Conservation (phyloP, 768 basidiomycete species). For the Rhizopogon roseolus region DNA sequence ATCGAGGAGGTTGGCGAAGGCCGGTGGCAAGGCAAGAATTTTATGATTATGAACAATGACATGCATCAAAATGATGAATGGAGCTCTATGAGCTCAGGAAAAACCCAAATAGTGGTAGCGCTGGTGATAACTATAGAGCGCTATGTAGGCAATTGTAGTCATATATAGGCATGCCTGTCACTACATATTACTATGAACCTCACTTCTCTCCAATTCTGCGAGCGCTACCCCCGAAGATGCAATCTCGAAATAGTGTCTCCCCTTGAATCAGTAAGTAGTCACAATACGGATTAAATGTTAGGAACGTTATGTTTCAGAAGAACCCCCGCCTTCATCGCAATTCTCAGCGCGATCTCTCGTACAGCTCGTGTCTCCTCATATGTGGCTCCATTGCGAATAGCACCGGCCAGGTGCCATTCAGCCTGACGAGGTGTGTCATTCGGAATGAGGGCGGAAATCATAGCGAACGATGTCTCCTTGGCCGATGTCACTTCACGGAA, state of each 20-base stretch:
- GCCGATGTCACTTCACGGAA: slow-evolving; percentile 41
- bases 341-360: slow-evolving; percentile 48
- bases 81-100: not conserved
- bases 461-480: slow-evolving; percentile 53
- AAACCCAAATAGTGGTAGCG: no score
- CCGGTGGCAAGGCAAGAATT: no score
- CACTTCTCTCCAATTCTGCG: not conserved
- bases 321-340: slow-evolving; percentile 43
- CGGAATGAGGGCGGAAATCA: slow-evolving; percentile 58
- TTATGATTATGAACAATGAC: not conserved
- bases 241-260: not conserved
- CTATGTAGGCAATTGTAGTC: no score
- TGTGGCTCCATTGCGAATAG: slow-evolving; percentile 50
- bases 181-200: no score
- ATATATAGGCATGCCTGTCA: no score
- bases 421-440: slow-evolving; percentile 60
- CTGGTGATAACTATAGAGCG: no score
- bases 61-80: not conserved
- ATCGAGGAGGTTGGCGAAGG: no score
- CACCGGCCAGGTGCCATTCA: slow-evolving; percentile 60
- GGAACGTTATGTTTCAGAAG: slow-evolving; percentile 51
- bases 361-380: slow-evolving; percentile 49
- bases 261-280: not conserved
- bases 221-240: not conserved
- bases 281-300: slow-evolving; percentile 22